phyloP scores from a whole-genome alignment of 768 basidiomycete species.

The Termitomyces eurrhizus region DNA sequence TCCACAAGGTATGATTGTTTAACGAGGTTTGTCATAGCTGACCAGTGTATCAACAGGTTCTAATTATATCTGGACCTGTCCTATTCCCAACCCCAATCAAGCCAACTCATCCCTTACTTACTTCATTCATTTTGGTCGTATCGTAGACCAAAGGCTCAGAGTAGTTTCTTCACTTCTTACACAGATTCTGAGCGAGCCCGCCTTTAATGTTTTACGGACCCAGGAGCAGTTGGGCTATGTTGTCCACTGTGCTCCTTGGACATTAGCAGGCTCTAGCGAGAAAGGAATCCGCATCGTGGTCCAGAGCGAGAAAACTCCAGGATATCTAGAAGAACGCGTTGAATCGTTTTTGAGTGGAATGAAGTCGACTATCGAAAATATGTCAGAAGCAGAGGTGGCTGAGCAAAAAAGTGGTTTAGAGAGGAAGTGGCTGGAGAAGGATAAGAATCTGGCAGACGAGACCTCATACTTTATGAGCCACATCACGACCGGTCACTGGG shows the following conservation, averaged over 20 bases:
- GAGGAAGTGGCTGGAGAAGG: slow-evolving; percentile 77
- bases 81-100: slow-evolving; percentile 80
- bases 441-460: slow-evolving; percentile 90
- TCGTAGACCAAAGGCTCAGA: slow-evolving; percentile 59
- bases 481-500: slow-evolving; percentile 76
- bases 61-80: slow-evolving; percentile 61
- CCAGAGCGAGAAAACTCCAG: slow-evolving; percentile 81
- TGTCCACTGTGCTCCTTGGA: slow-evolving; percentile 60
- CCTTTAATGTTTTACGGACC: slow-evolving; percentile 88
- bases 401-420: slow-evolving; percentile 77
- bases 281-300: slow-evolving; percentile 79
- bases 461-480: slow-evolving; percentile 60
- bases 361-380: slow-evolving; percentile 60
- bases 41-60: slow-evolving; percentile 43
- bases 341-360: slow-evolving; percentile 83
- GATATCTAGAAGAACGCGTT: slow-evolving; percentile 81
- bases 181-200: slow-evolving; percentile 87
- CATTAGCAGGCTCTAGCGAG: slow-evolving; percentile 59
- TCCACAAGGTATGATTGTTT: slow-evolving; percentile 50
- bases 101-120: slow-evolving; percentile 86
- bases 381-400: slow-evolving; percentile 69
- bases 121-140: slow-evolving; percentile 74
- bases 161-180: slow-evolving; percentile 68
- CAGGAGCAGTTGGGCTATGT: slow-evolving; percentile 96
- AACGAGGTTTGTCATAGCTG: neutral